Evolutionary conservation across 2,329 filamentous ascomycete species (phyloP), one percentile per base, ranked within the genome.

Genomic region (Fusarium dlaminii): DNA sequence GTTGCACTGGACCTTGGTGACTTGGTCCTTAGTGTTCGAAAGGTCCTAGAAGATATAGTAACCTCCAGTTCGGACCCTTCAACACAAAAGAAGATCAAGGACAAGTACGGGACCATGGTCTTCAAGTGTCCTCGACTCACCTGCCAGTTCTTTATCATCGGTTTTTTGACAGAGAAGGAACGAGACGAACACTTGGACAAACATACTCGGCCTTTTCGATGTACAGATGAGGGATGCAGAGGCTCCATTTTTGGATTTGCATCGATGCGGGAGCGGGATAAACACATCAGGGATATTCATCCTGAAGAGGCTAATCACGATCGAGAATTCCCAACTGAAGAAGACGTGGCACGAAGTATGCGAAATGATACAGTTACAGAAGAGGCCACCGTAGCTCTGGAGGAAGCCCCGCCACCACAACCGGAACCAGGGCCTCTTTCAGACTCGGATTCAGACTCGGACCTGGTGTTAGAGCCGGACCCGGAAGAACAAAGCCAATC

Each of bases 401-500:
- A 20, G 0, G 42, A 27, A 27, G 3, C 42, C 0, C 7, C 2
- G 8, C 0, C n/a, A 0, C 29, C 13, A n/a, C 24, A 0, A 1
- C 24, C 5, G 5, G 43, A 27, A 30, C 5, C 18, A 22, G 30
- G 18, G 12, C 3, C 6, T 5, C 15, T 18, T 17, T 3, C n/a
- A 6, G 15, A 17, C 0, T 43, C 9, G 14, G 15, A 43, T 1
- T 18, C 15, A 15, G n/a, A 18, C 6, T 8, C 6, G 4, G n/a
- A 18, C 6, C 6, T 4, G 4, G 40, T 3, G 3, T 30, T 10
- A 8, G 46, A 22, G 29, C 10, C 5, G 2, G 48, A 24, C 14
- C 30, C 0, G 18, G 46, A 18, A 34, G 46, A 3, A 24, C 46
- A 24, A 24, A 6, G 8, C 11, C 24, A 18, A 13, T 0, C 0